Evolutionary conservation across 306 rosid species (phyloP), one percentile per base, ranked within the genome.

Genomic region (Lathyrus aphaca): DNA sequence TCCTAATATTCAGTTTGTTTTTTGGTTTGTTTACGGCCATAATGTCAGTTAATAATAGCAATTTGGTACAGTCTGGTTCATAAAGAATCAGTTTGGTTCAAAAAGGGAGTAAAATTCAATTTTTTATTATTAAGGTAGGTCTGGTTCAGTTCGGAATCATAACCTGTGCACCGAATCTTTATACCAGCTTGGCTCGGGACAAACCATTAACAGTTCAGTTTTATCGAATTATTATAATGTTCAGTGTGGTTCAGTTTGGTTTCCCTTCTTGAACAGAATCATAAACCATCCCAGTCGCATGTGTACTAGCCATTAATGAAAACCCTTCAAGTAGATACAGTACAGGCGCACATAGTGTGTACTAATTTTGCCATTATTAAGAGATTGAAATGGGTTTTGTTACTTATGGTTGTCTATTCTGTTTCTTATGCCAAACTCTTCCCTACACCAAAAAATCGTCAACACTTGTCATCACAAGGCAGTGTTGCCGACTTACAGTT

Each of bases 361-460:
- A 7, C 15, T 40, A 44, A 17, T 15, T 39, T 63, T 74, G 3
- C 42, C 64, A 9, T 63, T 10, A 27, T 53, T 43, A 14, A 48
- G 58, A 58, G 38, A 27, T 15, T 5, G 27, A 15, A 19, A 16
- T 12, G 18, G 15, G 37, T 11, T 21, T 38, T 35, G 25, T 32
- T 32, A 23, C 40, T 39, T n/a, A n/a, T n/a, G n/a, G 8, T 51
- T 46, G 11, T 61, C 37, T 45, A 68, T 45, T 46, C 46, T 62
- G 42, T 55, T 54, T 39, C 27, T 62, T 32, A 19, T 61, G 72
- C 56, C 72, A 51, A 61, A 48, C 66, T 66, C 64, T 23, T 42
- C 30, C 23, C 48, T 27, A 9, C 43, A 42, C 8, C 27, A 64
- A 69, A 29, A 29, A 32, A 12, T 80, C 37, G 43, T 80, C 43